Conservation (phyloP, 208 protist species). For the Crithidia expoeki region DNA sequence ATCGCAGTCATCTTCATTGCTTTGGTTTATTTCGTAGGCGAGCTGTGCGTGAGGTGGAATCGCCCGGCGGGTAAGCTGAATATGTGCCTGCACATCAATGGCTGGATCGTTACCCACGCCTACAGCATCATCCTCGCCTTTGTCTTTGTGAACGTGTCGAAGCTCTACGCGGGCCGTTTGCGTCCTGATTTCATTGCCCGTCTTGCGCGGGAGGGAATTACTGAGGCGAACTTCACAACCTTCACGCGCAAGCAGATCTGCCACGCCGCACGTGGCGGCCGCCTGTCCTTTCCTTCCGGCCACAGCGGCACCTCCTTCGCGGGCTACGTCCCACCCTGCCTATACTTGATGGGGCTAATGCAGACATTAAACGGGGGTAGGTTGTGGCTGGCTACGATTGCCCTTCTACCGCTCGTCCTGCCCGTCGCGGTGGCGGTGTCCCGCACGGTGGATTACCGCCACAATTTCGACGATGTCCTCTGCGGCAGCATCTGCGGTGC, state of each 20-base stretch:
- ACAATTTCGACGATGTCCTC: constrained; percentile 88
- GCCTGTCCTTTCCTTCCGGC: constrained; percentile 90
- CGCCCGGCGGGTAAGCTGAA: constrained; percentile 29
- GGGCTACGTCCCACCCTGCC: constrained; percentile 58
- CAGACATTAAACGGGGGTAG: constrained; percentile 49
- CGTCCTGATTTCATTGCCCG: constrained; percentile 86
- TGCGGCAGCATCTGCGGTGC: constrained; percentile 68
- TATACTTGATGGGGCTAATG: constrained; percentile 73
- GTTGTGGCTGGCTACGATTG: constrained; percentile 47
- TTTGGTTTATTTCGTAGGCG: constrained; percentile 40
- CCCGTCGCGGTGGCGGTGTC: constrained; percentile 69
- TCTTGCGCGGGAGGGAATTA: constrained; percentile 47
- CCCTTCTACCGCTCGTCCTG: constrained; percentile 60
- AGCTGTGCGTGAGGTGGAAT: constrained; percentile 24
- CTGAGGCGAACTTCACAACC: constrained; percentile 24
- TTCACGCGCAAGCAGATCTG: constrained; percentile 42
- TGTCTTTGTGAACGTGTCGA: constrained; percentile 52
- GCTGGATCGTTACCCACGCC: constrained; percentile 58
- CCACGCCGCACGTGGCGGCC: constrained; percentile 62
- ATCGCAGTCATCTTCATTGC: constrained; percentile 42
- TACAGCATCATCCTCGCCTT: constrained; percentile 53
- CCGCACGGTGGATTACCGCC: constrained; percentile 77
- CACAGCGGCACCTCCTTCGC: constrained; percentile 87
- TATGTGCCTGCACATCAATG: constrained; percentile 43
- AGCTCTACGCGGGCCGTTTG: constrained; percentile 85